Evolutionary conservation across 2,329 filamentous ascomycete genomes (phyloP), one percentile per base, ranked within the genome.

Genomic region (Ophiognomonia clavigignenti-juglandacearum): DNA sequence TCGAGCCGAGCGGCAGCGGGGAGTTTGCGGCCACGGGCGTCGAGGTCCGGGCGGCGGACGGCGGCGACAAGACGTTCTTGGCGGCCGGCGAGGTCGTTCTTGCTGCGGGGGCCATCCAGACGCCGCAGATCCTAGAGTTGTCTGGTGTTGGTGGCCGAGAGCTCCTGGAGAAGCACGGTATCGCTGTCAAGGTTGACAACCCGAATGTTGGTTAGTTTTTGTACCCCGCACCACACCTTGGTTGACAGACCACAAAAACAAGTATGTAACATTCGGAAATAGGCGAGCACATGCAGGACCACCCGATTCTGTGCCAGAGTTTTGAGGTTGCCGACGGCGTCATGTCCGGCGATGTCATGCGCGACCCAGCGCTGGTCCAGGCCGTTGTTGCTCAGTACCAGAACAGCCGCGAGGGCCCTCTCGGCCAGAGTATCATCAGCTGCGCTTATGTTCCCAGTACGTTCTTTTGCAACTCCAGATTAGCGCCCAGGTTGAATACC

Each of bases 251-350:
- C 10, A n/a, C 29, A 11, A 4, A 6, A 13, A 31, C n/a, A n/a
- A n/a, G n/a, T n/a, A n/a, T n/a, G n/a, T 31, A n/a, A 31, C 10
- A 31, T 31, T 8, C n/a, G 4, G 13, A 13, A 4, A 6, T 35
- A 4, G 32, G 32, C 9, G 32, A 35, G 32, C 32, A 68, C 37
- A 62, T 69, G 39, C 66, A 67, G 52, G 67, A 70, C 45, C 66
- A 70, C 36, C 46, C 54, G 19, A 56, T 40, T 26, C 35, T 49
- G 13, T 45, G 42, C 11, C 16, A 45, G 35, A 45, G 35, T 34
- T 63, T 65, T 59, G 63, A 65, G 50, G 57, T 65, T 39, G 64
- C 64, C 42, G 54, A 59, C 8, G 54, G 60, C 9, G 51, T 65
- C 23, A 59, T 62, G 29, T 58, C 59, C 2, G 47, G 43, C 14